Base-by-base conservation (phyloP, 306 rosid genomes). In the Pueraria montana region DNA sequence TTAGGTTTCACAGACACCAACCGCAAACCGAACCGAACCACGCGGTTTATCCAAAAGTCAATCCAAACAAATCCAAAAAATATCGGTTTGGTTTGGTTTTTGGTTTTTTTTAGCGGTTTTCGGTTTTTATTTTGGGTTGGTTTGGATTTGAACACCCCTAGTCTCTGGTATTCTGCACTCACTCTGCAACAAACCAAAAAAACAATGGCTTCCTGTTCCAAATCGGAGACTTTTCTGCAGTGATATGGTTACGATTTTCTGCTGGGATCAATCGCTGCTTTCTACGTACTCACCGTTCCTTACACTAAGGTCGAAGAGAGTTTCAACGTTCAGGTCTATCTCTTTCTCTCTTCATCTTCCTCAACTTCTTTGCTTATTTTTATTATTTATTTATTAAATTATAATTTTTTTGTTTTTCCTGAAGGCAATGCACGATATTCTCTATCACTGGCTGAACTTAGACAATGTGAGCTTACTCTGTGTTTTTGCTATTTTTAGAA, bases 301-400 rank as follows among this genome's bases (percentile, higher is more conserved):
- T 95, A 95, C 87, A 95, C 98, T 6, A 93, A 95, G 90, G 98
- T 95, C 42, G 98, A 95, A 82, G 98, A 95, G 80, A 93, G 98
- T 87, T 95, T 95, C 89, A 95, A 93, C 24, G 86, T 95, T 87
- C 98, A 92, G 94, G 97, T 92, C 30, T 46, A 52, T 49, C 75
- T 48, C 66, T 59, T 17, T 26, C 63, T 45, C 74, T 45, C 75
- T 69, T 11, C 69, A 34, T 16, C 14, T 77, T 84, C 62, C 69
- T 74, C 78, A 83, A 24, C 13, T 26, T 49, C 32, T 74, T 11
- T 59, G 26, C 65, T 68, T 34, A 1, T 59, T 56, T 42, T 80
- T 18, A 72, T 38, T 3, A 17, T n/a, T 18, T 30, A 9, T 64
- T 32, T 16, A 6, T 27, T 12, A 36, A 36, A 36, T 36, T 36